A percentile compares a stretch with the other conserved stretches of the same genome.
Conservation (phyloP, 2,329 filamentous ascomycete genomes). For the Cladosporium austrohemisphaericum region DNA sequence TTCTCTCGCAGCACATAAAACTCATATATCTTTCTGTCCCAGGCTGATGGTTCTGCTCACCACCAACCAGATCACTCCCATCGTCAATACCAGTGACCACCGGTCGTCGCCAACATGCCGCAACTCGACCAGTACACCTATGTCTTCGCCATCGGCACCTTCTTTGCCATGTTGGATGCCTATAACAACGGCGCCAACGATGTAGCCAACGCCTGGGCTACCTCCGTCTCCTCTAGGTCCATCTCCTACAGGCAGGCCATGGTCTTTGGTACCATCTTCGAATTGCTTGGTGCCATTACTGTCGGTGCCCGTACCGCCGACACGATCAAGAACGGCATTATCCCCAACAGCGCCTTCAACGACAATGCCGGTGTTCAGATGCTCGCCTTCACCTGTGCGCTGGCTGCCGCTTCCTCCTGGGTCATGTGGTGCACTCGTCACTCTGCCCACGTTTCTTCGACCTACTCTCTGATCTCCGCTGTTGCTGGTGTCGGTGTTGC, state of each 20-base stretch:
- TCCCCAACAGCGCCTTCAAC: slow-evolving; percentile 48
- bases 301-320: slow-evolving; percentile 55
- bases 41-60: neutral
- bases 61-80: neutral
- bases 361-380: slow-evolving; percentile 43
- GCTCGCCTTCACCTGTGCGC: slow-evolving; percentile 45
- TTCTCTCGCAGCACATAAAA: neutral
- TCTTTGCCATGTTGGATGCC: slow-evolving; percentile 64
- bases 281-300: slow-evolving; percentile 52
- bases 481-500: slow-evolving; percentile 59
- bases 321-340: slow-evolving; percentile 60
- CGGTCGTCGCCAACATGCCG: slow-evolving; percentile 26
- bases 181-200: slow-evolving; percentile 59
- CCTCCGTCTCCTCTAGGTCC: slow-evolving; percentile 49
- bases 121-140: slow-evolving; percentile 56
- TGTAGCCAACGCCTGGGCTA: slow-evolving; percentile 55
- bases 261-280: slow-evolving; percentile 47
- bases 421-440: slow-evolving; percentile 55
- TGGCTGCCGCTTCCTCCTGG: slow-evolving; percentile 49
- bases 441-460: slow-evolving; percentile 59
- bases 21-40: neutral
- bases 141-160: slow-evolving; percentile 60
- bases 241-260: slow-evolving; percentile 52
- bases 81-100: slow-evolving; percentile 4
- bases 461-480: slow-evolving; percentile 58